Base-by-base conservation (phyloP, 176 grass and related monocot species). In the Typha latifolia region DNA sequence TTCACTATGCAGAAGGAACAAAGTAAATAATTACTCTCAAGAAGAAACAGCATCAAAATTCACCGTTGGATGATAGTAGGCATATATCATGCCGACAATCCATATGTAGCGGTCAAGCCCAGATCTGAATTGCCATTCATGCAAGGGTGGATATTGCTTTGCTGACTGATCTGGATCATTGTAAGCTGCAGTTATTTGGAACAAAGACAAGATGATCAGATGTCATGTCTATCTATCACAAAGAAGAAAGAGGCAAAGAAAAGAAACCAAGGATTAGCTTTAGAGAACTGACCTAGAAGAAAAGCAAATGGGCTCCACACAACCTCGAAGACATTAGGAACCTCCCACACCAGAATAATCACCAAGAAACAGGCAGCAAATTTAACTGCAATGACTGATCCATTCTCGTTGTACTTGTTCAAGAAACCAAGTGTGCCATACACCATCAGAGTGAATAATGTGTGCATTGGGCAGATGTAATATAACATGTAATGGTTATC, bases 381-480 rank as follows among this genome's bases (percentile, higher is more conserved):
- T 67, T 76, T 76, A 49, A 76, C 51, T 47, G 73, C 73, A 26
- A 76, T 76, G 5, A 67, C 73, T 61, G 64, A 67, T 43, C 64
- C 51, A 67, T 18, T 27, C 19, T 76, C 51, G 31, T 76, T 76
- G 64, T 76, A 61, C 53, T 76, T 67, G 21, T 76, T 76, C 34
- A 67, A 64, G 22, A 76, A 16, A 43, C 64, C 64, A 61, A 76
- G 73, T 12, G 31, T 12, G 6, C 51, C 34, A 43, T 67, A 76
- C 31, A 61, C 73, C 73, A 76, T 57, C 12, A 76, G 29, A 23
- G 73, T 76, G 64, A 76, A 67, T n/a, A 76, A 76, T 15, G 73
- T 76, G 31, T 76, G 73, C 73, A 76, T 67, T 48, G 73, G 73
- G 21, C 73, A 76, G 32, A 76, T 76, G 73, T 76, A 76, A 27